Base-by-base conservation (phyloP, 345 rosid genomes). In the Lepidium sativum region DNA sequence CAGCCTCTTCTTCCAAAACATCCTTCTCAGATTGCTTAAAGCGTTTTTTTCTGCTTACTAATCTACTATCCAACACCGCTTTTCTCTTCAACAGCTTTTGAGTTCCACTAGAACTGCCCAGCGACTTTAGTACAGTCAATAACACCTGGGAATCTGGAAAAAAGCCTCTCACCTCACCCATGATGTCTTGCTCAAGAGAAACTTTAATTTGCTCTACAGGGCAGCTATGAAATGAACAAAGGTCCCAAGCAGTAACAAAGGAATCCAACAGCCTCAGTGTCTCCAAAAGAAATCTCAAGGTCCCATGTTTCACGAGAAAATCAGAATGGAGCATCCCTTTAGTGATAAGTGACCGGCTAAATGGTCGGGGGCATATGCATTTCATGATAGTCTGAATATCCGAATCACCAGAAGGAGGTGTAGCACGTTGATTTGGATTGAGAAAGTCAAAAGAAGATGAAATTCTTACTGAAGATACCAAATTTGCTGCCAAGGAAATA, bases 271-370 rank as follows among this genome's bases (percentile, higher is more conserved):
- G 76, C 84, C 80, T 82, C 67, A 90, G 65, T n/a, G 74, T 71
- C 81, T 94, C 95, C 72, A 77, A 73, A 67, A 94, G 86, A 78
- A 94, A 84, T 77, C 87, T 81, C 74, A 94, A 73, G 54, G 90
- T 85, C 71, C 86, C 95, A 80, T 88, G 86, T 71, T 81, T 90
- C 73, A 94, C 96, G 65, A 86, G 80, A 77, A 80, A 72, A 70
- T 90, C 83, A 49, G 85, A 78, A 76, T 90, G 92, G 63, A 86
- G 99, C 80, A 94, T 71, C 62, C 99, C 96, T 82, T 81, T 90
- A 52, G 79, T 90, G 79, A 88, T 80, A 18, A 79, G 76, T 7
- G 95, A 76, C 71, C 95, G 80, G 77, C 87, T 74, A 64, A 87
- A 85, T 57, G 95, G 77, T 48, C 81, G 82, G 44, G 97, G 89